A percentile compares a stretch with the other conserved stretches of the same genome.
phyloP scores from a whole-genome alignment of 768 basidiomycete species.

The Kwoniella sp. region DNA sequence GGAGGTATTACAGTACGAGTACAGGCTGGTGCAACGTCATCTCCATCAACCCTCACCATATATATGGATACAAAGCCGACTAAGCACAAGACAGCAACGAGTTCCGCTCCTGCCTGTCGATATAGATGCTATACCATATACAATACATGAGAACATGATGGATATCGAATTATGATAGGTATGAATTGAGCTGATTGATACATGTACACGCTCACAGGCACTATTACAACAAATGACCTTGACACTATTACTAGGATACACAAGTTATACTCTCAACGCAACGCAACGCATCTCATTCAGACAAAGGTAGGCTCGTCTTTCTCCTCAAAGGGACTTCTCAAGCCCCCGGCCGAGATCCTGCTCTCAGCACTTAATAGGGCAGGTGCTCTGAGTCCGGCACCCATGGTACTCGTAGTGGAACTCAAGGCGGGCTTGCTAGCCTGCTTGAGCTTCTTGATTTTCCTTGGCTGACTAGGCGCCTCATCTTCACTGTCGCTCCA shows the following conservation, averaged over 20 bases:
- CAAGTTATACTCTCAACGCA: neutral
- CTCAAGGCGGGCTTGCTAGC: neutral
- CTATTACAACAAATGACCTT: neutral
- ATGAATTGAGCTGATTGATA: neutral
- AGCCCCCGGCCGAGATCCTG: slow-evolving; percentile 1
- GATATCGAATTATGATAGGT: neutral
- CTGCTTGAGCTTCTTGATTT: slow-evolving; percentile 21
- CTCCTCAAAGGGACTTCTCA: slow-evolving; percentile 45
- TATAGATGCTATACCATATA: too few species aligned
- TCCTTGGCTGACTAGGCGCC: neutral
- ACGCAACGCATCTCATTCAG: neutral
- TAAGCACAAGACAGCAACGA: too few species aligned
- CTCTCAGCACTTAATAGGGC: neutral
- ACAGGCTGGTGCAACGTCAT: neutral
- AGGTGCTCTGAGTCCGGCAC: slow-evolving; percentile 3
- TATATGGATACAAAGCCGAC: too few species aligned
- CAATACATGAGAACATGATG: neutral
- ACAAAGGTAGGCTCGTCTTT: slow-evolving; percentile 23
- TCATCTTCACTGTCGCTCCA: slow-evolving; percentile 41
- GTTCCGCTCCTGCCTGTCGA: too few species aligned
- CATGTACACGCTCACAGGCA: neutral
- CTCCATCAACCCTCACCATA: too few species aligned
- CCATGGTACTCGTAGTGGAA: neutral
- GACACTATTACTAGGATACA: neutral
- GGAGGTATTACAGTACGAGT: neutral